A percentile compares a stretch with the other conserved stretches of the same genome.
phyloP scores from a whole-genome alignment of 2,329 filamentous ascomycete species.

The Ophiostoma novo-ulmi region DNA sequence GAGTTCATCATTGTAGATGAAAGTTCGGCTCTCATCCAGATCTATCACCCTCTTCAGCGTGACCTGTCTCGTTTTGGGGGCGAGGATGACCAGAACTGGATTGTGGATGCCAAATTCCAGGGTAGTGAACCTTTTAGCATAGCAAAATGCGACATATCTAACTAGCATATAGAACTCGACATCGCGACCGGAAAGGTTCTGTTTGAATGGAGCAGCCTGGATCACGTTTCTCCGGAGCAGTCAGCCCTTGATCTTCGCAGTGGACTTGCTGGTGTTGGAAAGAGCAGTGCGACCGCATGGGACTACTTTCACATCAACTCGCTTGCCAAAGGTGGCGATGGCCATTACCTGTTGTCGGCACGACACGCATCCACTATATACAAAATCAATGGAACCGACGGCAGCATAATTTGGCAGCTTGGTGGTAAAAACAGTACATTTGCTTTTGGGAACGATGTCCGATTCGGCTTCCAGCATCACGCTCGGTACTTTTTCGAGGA shows the following conservation, averaged over 20 bases:
- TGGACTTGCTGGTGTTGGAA: background rate
- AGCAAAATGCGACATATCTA: background rate
- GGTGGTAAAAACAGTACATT: background rate
- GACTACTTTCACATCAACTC: slow-evolving; percentile 51
- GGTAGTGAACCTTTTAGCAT: background rate
- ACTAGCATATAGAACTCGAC: background rate
- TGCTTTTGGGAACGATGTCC: background rate
- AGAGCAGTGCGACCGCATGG: slow-evolving; percentile 34
- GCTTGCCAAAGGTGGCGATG: slow-evolving; percentile 41
- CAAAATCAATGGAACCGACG: background rate
- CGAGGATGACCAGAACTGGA: background rate
- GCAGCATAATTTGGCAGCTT: background rate
- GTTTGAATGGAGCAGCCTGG: background rate
- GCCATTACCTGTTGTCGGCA: slow-evolving; percentile 45
- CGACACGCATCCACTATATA: background rate
- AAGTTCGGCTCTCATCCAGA: slow-evolving; percentile 2
- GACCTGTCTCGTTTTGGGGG: background rate
- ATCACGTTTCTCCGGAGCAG: background rate
- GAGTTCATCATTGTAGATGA: background rate
- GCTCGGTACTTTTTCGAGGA: background rate
- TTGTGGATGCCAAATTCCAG: background rate
- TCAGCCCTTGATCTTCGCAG: background rate
- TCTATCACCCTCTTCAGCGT: background rate
- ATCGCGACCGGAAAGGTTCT: background rate
- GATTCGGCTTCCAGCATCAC: background rate